These are phyloP conservation scores for Styphnolobium japonicum DNA, from an alignment of 306 rosid species.

Conservation along the genomic window DNA sequence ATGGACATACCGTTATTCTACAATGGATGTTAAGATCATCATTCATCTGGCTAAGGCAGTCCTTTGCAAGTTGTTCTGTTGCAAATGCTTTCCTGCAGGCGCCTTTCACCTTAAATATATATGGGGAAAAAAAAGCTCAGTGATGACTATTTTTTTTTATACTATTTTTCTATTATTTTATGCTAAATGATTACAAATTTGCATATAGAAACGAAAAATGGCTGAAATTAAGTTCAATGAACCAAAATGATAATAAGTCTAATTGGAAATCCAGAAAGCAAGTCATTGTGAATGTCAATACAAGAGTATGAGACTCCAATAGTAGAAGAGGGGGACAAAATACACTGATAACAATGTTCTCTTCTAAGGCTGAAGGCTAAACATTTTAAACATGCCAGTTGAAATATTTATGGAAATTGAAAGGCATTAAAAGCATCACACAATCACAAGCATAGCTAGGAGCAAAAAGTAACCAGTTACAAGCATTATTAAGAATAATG, in stretches of 20 bases:
- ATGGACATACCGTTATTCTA: slow-evolving; percentile 42
- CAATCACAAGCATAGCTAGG: too few species aligned
- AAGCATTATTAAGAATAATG: too few species aligned
- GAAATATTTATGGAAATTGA: too few species aligned
- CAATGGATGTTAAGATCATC: slow-evolving; percentile 53
- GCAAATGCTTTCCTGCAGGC: slow-evolving; percentile 52
- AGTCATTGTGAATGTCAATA: neutral
- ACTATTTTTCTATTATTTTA: too few species aligned
- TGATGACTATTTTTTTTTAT: neutral
- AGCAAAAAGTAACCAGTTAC: too few species aligned
- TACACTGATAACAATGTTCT: neutral
- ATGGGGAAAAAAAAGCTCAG: too few species aligned
- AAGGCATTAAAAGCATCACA: too few species aligned
- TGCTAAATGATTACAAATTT: too few species aligned
- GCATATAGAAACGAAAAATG: too few species aligned
- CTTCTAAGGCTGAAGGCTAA: too few species aligned
- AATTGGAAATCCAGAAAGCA: neutral
- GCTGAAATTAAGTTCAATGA: too few species aligned
- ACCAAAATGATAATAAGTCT: neutral
- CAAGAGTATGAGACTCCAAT: neutral
- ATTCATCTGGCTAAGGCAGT: slow-evolving; percentile 44
- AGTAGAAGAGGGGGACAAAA: neutral
- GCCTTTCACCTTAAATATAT: slow-evolving; percentile 41
- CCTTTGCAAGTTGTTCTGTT: slow-evolving; percentile 45
- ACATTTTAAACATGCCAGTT: too few species aligned